Conservation (phyloP, 441 rosid species). For the Euphorbia celastroides region DNA sequence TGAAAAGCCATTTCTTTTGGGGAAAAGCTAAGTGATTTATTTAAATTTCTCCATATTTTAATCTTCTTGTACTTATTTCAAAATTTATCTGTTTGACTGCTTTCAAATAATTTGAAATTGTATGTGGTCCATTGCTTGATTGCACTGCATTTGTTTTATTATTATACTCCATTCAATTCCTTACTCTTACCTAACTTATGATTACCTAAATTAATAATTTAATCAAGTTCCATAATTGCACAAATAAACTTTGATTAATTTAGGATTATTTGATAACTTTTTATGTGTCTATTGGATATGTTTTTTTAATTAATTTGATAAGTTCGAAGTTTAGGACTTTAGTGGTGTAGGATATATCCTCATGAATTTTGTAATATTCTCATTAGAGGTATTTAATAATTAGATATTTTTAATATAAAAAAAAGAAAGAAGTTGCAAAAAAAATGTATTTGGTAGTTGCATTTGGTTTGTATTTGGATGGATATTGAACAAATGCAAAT, state of each 20-base stretch:
- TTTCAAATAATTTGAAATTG: slow-evolving; percentile 24
- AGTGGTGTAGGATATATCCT: background rate
- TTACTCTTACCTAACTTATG: slow-evolving; percentile 43
- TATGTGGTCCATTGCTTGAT: slow-evolving; percentile 31
- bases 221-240: slow-evolving; percentile 31
- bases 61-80: slow-evolving; percentile 7
- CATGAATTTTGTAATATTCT: background rate
- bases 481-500: background rate
- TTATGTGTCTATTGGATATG: slow-evolving; percentile 27
- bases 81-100: slow-evolving; percentile 40
- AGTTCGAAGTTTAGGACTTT: slow-evolving; percentile 7
- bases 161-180: slow-evolving; percentile 33
- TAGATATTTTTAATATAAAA: background rate
- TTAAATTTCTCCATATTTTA: background rate
- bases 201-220: slow-evolving; percentile 32
- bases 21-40: slow-evolving; percentile 13
- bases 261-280: slow-evolving; percentile 23
- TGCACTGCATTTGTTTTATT: slow-evolving; percentile 20
- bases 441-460: slow-evolving; percentile 12
- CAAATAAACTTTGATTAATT: background rate
- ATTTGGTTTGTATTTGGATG: slow-evolving; percentile 13
- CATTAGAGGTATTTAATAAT: background rate
- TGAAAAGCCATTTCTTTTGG: slow-evolving; percentile 34
- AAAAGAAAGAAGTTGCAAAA: slow-evolving; percentile 15
- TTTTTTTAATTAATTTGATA: slow-evolving; percentile 18